Evolutionary conservation across 1,284 basidiomycete genomes (phyloP).

Genomic region (Rhizoctonia solani): DNA sequence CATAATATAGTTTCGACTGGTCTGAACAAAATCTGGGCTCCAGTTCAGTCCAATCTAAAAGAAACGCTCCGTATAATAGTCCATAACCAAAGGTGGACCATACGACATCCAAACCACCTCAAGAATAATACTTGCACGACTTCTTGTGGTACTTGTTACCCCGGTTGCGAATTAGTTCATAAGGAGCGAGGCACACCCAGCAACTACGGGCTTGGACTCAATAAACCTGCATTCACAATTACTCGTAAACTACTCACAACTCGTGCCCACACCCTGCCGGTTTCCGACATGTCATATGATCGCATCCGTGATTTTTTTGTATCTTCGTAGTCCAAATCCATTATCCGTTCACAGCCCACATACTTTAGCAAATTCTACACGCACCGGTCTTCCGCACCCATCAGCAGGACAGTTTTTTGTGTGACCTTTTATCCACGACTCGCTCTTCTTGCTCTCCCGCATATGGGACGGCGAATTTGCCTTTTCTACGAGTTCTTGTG

Average conservation of each 20-base stretch:
- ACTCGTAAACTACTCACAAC: slow-evolving; percentile 1
- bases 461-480: background rate
- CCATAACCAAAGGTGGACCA: no score
- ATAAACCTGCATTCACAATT: background rate
- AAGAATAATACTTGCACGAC: background rate
- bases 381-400: slow-evolving; percentile 7
- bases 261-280: slow-evolving; percentile 22
- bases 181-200: slow-evolving; percentile 16
- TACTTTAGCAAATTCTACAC: background rate
- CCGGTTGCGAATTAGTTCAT: background rate
- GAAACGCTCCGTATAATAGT: no score
- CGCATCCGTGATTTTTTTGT: slow-evolving; percentile 10
- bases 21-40: no score
- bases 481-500: background rate
- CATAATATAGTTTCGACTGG: no score
- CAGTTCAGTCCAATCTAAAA: no score
- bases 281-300: slow-evolving; percentile 16
- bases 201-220: background rate
- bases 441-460: background rate
- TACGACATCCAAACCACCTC: background rate
- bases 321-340: background rate
- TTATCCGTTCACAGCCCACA: background rate
- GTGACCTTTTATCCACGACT: slow-evolving; percentile 1
- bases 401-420: slow-evolving; percentile 14
- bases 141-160: background rate